These are phyloP conservation scores for Clavispora carvajalis DNA, from an alignment of 805 yeast species.

Conservation along the genomic window DNA sequence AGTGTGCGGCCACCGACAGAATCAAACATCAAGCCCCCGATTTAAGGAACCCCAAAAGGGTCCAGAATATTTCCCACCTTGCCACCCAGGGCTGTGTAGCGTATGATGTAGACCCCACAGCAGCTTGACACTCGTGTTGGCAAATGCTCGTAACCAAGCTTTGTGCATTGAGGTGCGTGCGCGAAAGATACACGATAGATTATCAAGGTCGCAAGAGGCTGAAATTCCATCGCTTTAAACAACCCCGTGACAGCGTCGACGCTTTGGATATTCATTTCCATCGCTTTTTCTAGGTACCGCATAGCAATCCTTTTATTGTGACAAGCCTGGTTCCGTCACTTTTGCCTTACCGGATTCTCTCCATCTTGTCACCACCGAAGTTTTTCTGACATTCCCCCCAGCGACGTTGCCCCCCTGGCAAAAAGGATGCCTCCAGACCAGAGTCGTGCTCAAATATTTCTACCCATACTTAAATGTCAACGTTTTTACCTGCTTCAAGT, in stretches of 20 bases:
- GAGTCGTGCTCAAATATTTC: background rate
- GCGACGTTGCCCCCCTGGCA: background rate
- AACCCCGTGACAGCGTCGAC: too few species aligned
- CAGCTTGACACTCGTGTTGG: background rate
- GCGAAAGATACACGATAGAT: background rate
- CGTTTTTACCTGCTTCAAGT: slow-evolving; percentile 60
- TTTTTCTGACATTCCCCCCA: background rate
- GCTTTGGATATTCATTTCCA: too few species aligned
- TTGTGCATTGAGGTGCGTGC: background rate
- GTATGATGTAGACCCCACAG: background rate
- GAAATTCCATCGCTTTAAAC: background rate
- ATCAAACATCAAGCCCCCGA: too few species aligned
- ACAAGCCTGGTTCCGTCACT: background rate
- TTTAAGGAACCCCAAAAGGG: too few species aligned
- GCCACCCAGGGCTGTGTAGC: too few species aligned
- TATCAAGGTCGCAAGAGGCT: background rate
- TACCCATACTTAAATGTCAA: slow-evolving; percentile 39
- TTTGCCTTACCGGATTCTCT: background rate
- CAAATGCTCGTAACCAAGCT: background rate
- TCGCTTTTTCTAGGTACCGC: too few species aligned
- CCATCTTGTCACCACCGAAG: background rate
- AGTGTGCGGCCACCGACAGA: too few species aligned
- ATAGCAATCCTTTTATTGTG: too few species aligned
- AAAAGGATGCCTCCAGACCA: background rate
- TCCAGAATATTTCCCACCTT: too few species aligned